A percentile compares a stretch with the other conserved stretches of the same genome.
These are phyloP conservation scores for Ophidiomyces ophidiicola DNA, from an alignment of 2,329 filamentous ascomycete species.

Conservation along the genomic window DNA sequence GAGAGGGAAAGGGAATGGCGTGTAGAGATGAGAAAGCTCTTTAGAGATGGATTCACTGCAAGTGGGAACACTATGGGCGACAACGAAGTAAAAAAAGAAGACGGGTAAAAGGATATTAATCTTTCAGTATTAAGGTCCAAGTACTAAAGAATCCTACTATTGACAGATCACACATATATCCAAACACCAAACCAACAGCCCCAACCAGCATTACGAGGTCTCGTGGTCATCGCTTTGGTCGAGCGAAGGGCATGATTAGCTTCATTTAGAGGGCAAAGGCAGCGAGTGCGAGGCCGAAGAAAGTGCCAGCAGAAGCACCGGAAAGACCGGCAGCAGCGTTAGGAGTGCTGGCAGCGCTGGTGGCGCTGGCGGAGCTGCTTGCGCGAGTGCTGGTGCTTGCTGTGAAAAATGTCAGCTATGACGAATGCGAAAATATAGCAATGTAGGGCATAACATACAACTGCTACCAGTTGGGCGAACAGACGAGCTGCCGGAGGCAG, in stretches of 20 bases:
- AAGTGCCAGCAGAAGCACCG: slow-evolving; percentile 25
- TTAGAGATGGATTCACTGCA: too few species aligned
- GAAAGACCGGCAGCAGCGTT: slow-evolving; percentile 24
- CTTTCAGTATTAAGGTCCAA: slow-evolving; percentile 6
- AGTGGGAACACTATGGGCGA: too few species aligned
- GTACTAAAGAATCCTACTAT: not conserved
- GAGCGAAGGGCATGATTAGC: slow-evolving; percentile 1
- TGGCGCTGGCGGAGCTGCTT: slow-evolving; percentile 14
- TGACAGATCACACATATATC: slow-evolving; percentile 8
- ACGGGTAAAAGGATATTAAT: too few species aligned
- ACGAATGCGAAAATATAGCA: not conserved
- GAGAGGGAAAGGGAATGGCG: too few species aligned
- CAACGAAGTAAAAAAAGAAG: too few species aligned
- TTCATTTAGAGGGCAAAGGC: slow-evolving; percentile 27
- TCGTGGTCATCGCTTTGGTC: slow-evolving; percentile 7
- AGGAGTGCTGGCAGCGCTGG: slow-evolving; percentile 16
- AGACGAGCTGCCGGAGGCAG: not conserved
- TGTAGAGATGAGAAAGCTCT: too few species aligned
- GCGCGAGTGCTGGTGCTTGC: slow-evolving; percentile 11
- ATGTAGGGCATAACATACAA: not conserved
- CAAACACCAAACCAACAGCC: slow-evolving; percentile 1
- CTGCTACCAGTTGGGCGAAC: slow-evolving; percentile 6
- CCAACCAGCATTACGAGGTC: slow-evolving; percentile 7
- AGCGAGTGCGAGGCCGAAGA: slow-evolving; percentile 27
- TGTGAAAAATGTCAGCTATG: too few species aligned